These are phyloP conservation scores for Yamadazyma oceani DNA, from an alignment of 1,139 yeast species.

Conservation along the genomic window DNA sequence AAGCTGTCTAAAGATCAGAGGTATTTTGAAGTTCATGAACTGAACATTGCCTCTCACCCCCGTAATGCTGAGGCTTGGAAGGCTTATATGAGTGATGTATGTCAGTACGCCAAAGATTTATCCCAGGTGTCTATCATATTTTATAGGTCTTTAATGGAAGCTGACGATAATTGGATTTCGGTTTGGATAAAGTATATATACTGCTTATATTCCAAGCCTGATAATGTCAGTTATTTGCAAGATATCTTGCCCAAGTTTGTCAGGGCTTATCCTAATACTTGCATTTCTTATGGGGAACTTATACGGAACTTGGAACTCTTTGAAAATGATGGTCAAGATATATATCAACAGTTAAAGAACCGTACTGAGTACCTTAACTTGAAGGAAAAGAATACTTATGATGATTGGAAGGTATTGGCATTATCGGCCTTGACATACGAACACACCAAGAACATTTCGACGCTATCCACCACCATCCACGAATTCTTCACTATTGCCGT, in stretches of 20 bases:
- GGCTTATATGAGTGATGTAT: conserved; percentile 30
- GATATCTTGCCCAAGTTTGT: conserved; percentile 14
- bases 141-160: conserved; percentile 20
- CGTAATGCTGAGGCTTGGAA: conserved; percentile 29
- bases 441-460: conserved; percentile 9
- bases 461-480: conserved; percentile 12
- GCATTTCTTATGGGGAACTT: conserved; percentile 31
- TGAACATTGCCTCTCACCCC: conserved; percentile 10
- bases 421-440: conserved; percentile 27
- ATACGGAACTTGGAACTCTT: conserved; percentile 22
- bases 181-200: conserved; percentile 34
- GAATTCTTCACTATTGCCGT: conserved; percentile 24
- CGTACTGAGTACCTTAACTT: conserved; percentile 19
- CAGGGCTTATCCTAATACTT: conserved; percentile 16
- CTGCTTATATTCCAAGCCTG: conserved; percentile 19
- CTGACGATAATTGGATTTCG: conserved; percentile 19
- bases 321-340: conserved; percentile 8
- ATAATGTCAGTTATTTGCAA: conserved; percentile 3
- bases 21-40: conserved; percentile 30
- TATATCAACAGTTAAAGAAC: conserved; percentile 1
- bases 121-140: conserved; percentile 21
- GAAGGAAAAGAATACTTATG: conserved; percentile 22
- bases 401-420: conserved; percentile 39
- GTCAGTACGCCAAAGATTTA: conserved; percentile 19
- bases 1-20: conserved; percentile 27